Evolutionary conservation across 2,329 filamentous ascomycete species (phyloP).

Genomic region (Ramichloridium luteum): DNA sequence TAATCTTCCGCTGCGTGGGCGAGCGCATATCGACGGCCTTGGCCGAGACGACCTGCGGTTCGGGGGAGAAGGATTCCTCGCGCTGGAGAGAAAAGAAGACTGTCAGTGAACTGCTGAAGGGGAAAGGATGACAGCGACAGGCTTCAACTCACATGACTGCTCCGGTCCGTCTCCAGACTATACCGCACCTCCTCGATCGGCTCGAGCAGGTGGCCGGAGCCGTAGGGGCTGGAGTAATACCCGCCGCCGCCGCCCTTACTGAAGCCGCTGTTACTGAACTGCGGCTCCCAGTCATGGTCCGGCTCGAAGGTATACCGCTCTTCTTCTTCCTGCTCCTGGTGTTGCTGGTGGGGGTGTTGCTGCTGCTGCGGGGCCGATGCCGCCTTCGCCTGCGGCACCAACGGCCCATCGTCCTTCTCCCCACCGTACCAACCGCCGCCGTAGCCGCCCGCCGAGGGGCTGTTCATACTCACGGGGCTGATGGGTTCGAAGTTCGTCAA

Average conservation of each 20-base stretch:
- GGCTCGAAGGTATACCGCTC: no score
- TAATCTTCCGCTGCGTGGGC: slow-evolving; percentile 32
- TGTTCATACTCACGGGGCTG: slow-evolving; percentile 19
- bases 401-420: slow-evolving; percentile 44
- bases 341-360: slow-evolving; percentile 12
- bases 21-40: slow-evolving; percentile 21
- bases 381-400: slow-evolving; percentile 38
- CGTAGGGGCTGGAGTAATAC: slow-evolving; percentile 26
- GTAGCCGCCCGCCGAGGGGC: slow-evolving; percentile 21
- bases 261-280: slow-evolving; percentile 25
- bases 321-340: slow-evolving; percentile 16
- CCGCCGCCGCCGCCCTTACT: slow-evolving; percentile 21
- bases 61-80: slow-evolving; percentile 15
- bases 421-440: slow-evolving; percentile 36
- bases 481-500: slow-evolving; percentile 17
- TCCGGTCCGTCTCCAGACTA: slow-evolving; percentile 35
- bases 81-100: slow-evolving; percentile 3
- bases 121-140: slow-evolving; percentile 2
- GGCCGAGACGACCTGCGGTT: slow-evolving; percentile 17
- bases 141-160: slow-evolving; percentile 17
- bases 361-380: slow-evolving; percentile 7
- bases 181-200: slow-evolving; percentile 42
- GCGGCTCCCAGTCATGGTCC: slow-evolving; percentile 16
- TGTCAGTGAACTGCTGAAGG: not conserved
- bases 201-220: slow-evolving; percentile 30